A percentile compares a stretch with the other conserved stretches of the same genome.
Conservation (phyloP, 176 grass and related monocot species). For the Phoenix dactylifera region DNA sequence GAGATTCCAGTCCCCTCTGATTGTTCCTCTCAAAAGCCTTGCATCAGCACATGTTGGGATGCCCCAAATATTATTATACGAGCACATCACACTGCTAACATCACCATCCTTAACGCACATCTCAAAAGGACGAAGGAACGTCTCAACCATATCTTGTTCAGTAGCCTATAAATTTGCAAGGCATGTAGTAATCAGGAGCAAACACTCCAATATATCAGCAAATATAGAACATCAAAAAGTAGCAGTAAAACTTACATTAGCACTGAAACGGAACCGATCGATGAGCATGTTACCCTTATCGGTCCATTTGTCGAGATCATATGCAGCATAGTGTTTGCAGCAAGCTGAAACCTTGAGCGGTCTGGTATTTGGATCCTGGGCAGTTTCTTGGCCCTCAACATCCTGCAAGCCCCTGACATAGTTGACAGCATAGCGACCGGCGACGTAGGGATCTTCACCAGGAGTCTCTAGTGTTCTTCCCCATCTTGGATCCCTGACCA, state of each 20-base stretch:
- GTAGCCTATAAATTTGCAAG: slow-evolving; percentile 15
- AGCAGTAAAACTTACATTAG: slow-evolving; percentile 8
- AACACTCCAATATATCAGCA: too few species aligned
- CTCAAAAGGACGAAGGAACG: slow-evolving; percentile 56
- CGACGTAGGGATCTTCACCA: slow-evolving; percentile 50
- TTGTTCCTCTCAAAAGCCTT: slow-evolving; percentile 35
- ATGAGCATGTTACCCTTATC: slow-evolving; percentile 13
- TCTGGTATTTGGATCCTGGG: too few species aligned
- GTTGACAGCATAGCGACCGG: slow-evolving; percentile 37
- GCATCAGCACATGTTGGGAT: slow-evolving; percentile 48
- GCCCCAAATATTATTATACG: slow-evolving; percentile 59
- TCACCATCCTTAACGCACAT: slow-evolving; percentile 48
- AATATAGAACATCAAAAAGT: too few species aligned
- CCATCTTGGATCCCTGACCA: slow-evolving; percentile 67
- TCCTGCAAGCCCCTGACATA: slow-evolving; percentile 70
- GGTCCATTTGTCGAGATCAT: slow-evolving; percentile 61
- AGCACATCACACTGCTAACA: slow-evolving; percentile 65
- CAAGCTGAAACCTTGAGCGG: slow-evolving; percentile 50
- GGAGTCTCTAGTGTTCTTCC: slow-evolving; percentile 72
- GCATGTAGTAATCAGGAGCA: too few species aligned
- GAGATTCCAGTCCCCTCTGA: slow-evolving; percentile 36
- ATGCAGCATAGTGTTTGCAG: slow-evolving; percentile 70
- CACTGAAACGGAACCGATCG: slow-evolving; percentile 38
- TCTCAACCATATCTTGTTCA: slow-evolving; percentile 61
- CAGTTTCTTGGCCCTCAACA: neutral